Base-by-base conservation (phyloP, 108 stramenopile genomes). In the Fragilariopsis cylindrus region DNA sequence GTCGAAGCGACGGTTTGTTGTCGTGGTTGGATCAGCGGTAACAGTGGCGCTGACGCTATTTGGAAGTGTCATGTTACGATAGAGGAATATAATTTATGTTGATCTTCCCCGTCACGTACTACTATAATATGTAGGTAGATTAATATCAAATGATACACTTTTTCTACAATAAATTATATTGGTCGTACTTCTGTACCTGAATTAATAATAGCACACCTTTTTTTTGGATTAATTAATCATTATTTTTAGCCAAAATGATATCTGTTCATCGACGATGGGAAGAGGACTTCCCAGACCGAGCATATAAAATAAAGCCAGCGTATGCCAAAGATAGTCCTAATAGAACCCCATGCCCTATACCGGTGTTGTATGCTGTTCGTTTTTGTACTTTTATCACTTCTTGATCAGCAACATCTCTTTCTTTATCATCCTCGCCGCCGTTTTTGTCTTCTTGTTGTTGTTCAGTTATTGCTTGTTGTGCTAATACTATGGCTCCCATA, bases 401-500 rank as follows among this genome's bases (percentile, higher is more conserved):
- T 2, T 30, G 12, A 5, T 7, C 63, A 4, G 13, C 66, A 13
- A 5, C 56, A 21, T 62, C 48, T 43, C 18, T 44, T n/a, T 57
- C 42, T n/a, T 42, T 60, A 11, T 54, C 21, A 48, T 53, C 39
- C 30, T 30, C 30, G 30, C 30, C 30, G 30, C 57, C 52, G 41
- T 15, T 58, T 39, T 40, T 73, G 73, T 58, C 74, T 77, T 21
- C 65, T 68, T 11, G 30, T 30, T 30, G 30, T 65, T 65, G 16
- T 45, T 63, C 62, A 44, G 62, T 44, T 39, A 68, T 68, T n/a
- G 91, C 92, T 3, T 78, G 50, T 75, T 93, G 78, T 4, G 94
- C 96, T 16, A 97, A 80, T 19, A 83, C 80, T 3, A 93, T 63
- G 49, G 92, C 77, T 15, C 94, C 94, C 60, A 92, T 75, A 57